These are phyloP conservation scores for Pseudohalonectria lignicola DNA, from an alignment of 2,329 filamentous ascomycete species.

Conservation along the genomic window DNA sequence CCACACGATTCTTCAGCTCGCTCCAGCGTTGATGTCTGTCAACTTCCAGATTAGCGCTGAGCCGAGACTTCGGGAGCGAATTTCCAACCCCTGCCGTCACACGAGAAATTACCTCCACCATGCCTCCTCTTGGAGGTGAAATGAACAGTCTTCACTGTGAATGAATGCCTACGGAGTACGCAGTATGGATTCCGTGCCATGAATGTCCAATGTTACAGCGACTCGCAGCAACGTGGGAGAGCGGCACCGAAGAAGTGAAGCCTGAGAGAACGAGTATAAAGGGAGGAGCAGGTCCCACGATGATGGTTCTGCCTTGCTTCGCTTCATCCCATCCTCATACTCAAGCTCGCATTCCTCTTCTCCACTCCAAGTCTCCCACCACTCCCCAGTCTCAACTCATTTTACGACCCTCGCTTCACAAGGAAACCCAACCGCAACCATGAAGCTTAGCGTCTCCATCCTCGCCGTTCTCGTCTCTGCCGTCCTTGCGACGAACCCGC, in stretches of 20 bases:
- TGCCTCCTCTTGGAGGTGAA: too few relatives aligned
- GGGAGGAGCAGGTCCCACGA: not conserved
- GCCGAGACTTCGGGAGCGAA: too few relatives aligned
- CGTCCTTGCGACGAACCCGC: constrained; percentile 11
- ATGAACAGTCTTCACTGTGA: too few relatives aligned
- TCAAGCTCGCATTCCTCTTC: not conserved
- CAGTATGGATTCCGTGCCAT: too few relatives aligned
- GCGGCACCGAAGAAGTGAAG: too few relatives aligned
- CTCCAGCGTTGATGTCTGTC: not conserved
- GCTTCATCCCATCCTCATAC: not conserved
- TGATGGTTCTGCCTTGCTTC: not conserved
- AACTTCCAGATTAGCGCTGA: too few relatives aligned
- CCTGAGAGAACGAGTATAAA: not conserved
- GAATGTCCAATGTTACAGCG: too few relatives aligned
- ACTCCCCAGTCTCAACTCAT: not conserved
- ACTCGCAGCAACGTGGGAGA: too few relatives aligned
- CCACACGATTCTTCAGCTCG: not conserved
- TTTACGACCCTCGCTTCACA: not conserved
- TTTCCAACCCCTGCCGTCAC: too few relatives aligned
- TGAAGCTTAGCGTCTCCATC: constrained; percentile 11
- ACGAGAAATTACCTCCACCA: too few relatives aligned
- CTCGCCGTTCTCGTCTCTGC: constrained; percentile 10
- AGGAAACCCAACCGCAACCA: not conserved
- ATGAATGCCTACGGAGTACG: too few relatives aligned
- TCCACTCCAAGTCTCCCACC: not conserved